A percentile compares a stretch with the other conserved stretches of the same genome.
Evolutionary conservation across 2,329 filamentous ascomycete genomes (phyloP).

Genomic region (Microcyclospora pomicola): DNA sequence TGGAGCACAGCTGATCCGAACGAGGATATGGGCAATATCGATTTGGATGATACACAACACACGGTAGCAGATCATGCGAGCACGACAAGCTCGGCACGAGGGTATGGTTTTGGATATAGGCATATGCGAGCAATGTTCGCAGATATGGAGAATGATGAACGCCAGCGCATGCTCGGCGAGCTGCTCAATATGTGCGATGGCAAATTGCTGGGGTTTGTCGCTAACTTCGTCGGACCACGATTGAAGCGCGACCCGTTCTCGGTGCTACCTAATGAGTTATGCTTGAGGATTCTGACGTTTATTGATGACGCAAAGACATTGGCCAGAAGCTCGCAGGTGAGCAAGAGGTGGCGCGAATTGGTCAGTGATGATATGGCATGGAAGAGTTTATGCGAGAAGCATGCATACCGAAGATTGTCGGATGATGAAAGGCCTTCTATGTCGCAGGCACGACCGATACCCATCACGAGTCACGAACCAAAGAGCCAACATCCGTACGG

Average conservation of each 20-base stretch:
- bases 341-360: slow-evolving; percentile 80
- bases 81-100: slow-evolving; percentile 12
- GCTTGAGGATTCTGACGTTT: slow-evolving; percentile 84
- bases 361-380: slow-evolving; percentile 94
- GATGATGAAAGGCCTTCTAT: slow-evolving; percentile 21
- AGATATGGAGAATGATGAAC: slow-evolving; percentile 59
- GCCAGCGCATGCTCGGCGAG: slow-evolving; percentile 71
- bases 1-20: slow-evolving; percentile 67
- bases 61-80: slow-evolving; percentile 10
- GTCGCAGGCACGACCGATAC: slow-evolving; percentile 10
- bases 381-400: slow-evolving; percentile 94
- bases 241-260: slow-evolving; percentile 95
- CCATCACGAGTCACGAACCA: slow-evolving; percentile 7
- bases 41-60: slow-evolving; percentile 14
- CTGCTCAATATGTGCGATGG: slow-evolving; percentile 89
- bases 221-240: slow-evolving; percentile 85
- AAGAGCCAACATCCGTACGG: slow-evolving; percentile 17
- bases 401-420: slow-evolving; percentile 59
- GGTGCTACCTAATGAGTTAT: slow-evolving; percentile 82
- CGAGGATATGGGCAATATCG: slow-evolving; percentile 55
- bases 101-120: slow-evolving; percentile 38
- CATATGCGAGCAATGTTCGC: slow-evolving; percentile 71
- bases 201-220: slow-evolving; percentile 87
- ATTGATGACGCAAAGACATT: slow-evolving; percentile 94
- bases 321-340: slow-evolving; percentile 90